Percentiles rank a stretch among this genome's conserved stretches.
phyloP scores from a whole-genome alignment of 345 rosid genomes.

The Linum lewisii region DNA sequence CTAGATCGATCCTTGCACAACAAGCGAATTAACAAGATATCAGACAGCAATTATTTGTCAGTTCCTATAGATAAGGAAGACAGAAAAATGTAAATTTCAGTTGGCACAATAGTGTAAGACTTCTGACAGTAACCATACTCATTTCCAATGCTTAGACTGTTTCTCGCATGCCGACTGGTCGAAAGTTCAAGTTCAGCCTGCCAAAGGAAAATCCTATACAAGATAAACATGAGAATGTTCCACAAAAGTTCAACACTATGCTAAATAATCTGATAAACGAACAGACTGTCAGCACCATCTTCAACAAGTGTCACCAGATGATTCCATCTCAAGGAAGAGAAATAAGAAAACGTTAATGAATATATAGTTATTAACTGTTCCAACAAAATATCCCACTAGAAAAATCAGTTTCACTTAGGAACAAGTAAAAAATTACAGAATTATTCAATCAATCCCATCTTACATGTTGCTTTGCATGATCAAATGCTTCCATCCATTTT shows the following conservation, averaged over 20 bases:
- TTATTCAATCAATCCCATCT: not conserved
- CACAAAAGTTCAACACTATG: not conserved
- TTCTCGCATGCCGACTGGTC: slow-evolving; percentile 52
- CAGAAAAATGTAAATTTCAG: not conserved
- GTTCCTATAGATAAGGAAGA: not conserved
- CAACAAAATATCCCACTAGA: too few relatives aligned
- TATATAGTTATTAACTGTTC: not conserved
- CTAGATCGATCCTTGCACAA: slow-evolving; percentile 62
- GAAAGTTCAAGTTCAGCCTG: slow-evolving; percentile 79
- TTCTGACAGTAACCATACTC: slow-evolving; percentile 43
- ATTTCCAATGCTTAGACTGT: slow-evolving; percentile 66
- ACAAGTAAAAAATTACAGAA: not conserved
- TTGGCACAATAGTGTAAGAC: not conserved
- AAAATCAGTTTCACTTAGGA: not conserved
- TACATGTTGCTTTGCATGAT: slow-evolving; percentile 95
- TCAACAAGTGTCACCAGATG: not conserved
- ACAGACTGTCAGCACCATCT: not conserved
- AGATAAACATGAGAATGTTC: slow-evolving; percentile 11
- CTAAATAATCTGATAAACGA: not conserved
- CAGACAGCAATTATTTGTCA: not conserved
- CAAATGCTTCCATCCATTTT: slow-evolving; percentile 94
- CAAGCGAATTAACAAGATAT: slow-evolving; percentile 6
- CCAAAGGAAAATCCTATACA: slow-evolving; percentile 8
- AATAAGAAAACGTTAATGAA: not conserved
- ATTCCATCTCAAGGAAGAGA: not conserved